Percentiles rank a stretch among this genome's conserved stretches.
phyloP scores from a whole-genome alignment of 2,329 filamentous ascomycete species.

The Nigrospora oryzae region DNA sequence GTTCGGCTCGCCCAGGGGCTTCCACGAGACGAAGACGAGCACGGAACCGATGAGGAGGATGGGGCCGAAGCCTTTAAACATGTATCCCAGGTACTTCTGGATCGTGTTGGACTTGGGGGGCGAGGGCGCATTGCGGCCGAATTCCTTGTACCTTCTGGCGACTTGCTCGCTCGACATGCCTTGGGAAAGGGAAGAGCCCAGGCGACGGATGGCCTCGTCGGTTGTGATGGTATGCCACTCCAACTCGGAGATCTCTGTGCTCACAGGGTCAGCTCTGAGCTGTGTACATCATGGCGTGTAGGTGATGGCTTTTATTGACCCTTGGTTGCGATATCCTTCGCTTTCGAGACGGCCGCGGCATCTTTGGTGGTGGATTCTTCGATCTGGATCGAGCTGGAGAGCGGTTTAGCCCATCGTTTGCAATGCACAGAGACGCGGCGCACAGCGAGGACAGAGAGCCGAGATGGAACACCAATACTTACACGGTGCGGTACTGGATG shows the following conservation, averaged over 20 bases:
- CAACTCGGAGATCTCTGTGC: constrained; percentile 1
- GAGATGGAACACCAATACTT: constrained; percentile 12
- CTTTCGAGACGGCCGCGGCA: neutral
- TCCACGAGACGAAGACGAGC: constrained; percentile 40
- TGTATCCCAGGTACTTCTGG: constrained; percentile 29
- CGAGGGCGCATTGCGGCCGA: constrained; percentile 32
- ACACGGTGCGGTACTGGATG: constrained; percentile 1
- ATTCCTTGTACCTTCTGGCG: constrained; percentile 25
- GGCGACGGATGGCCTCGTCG: constrained; percentile 1
- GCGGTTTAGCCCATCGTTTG: neutral
- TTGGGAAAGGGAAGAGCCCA: neutral
- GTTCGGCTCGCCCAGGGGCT: constrained; percentile 30
- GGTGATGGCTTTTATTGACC: constrained; percentile 26
- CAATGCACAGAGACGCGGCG: constrained; percentile 9
- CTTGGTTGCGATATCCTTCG: constrained; percentile 1
- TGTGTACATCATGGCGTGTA: neutral
- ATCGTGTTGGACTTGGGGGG: constrained; percentile 31
- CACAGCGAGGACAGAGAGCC: constrained; percentile 25
- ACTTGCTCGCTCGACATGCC: constrained; percentile 5
- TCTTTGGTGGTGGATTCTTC: neutral
- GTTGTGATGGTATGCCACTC: constrained; percentile 1
- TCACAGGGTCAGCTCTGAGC: neutral
- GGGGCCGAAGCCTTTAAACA: constrained; percentile 39
- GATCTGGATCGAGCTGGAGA: constrained; percentile 1
- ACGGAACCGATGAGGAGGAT: constrained; percentile 37